Conservation (phyloP, 2,329 filamentous ascomycete species). For the Fusarium robinianum region DNA sequence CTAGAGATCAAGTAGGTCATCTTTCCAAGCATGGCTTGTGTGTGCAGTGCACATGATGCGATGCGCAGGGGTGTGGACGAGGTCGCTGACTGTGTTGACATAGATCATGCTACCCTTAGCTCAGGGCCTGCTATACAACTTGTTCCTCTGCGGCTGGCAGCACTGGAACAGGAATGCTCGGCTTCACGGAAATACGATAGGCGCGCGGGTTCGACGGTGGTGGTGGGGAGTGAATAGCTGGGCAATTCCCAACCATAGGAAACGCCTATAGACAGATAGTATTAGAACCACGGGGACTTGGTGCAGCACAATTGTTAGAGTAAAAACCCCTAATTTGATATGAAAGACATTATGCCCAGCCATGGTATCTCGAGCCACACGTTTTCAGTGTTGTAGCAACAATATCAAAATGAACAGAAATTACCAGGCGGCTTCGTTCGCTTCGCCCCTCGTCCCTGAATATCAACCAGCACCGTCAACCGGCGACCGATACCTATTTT, state of each 20-base stretch:
- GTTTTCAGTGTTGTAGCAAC: too few species aligned
- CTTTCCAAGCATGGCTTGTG: too few species aligned
- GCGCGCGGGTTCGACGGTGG: constrained; percentile 81
- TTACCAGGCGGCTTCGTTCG: too few species aligned
- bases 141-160: constrained; percentile 84
- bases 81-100: background rate
- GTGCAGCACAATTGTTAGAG: constrained; percentile 11
- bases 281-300: too few species aligned
- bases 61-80: too few species aligned
- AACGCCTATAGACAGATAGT: too few species aligned
- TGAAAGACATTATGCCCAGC: constrained; percentile 8
- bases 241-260: constrained; percentile 60
- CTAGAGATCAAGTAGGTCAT: constrained; percentile 77
- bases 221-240: constrained; percentile 97
- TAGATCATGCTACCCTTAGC: constrained; percentile 83
- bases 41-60: too few species aligned
- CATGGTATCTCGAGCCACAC: too few species aligned
- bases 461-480: too few species aligned
- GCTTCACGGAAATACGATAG: constrained; percentile 75
- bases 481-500: constrained; percentile 19
- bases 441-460: too few species aligned
- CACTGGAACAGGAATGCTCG: constrained; percentile 82
- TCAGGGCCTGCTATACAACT: constrained; percentile 88
- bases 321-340: constrained; percentile 18
- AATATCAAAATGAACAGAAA: too few species aligned